A percentile compares a stretch with the other conserved stretches of the same genome.
These are phyloP conservation scores for Aquilaria yunnanensis DNA, from an alignment of 345 rosid genomes.

Conservation along the genomic window DNA sequence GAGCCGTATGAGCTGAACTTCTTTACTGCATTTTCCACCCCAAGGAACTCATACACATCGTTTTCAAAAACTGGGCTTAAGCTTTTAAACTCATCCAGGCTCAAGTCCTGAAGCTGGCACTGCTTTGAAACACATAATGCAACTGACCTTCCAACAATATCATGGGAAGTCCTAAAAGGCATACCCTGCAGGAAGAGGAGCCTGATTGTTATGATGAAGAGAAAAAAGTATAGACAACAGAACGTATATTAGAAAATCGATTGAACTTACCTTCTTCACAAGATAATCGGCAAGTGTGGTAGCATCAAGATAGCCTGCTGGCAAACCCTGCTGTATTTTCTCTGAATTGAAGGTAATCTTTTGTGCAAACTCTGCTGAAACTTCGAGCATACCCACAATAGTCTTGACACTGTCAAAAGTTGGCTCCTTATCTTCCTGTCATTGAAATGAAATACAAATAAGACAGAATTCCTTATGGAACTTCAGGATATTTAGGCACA, in stretches of 20 bases:
- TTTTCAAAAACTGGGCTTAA: slow-evolving; percentile 56
- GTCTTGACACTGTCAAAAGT: slow-evolving; percentile 84
- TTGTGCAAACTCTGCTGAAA: slow-evolving; percentile 85
- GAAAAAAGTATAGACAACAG: no score
- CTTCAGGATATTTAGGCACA: not conserved
- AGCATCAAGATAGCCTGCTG: slow-evolving; percentile 92
- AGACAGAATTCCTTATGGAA: not conserved
- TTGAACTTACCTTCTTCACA: slow-evolving; percentile 64
- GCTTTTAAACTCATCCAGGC: slow-evolving; percentile 61
- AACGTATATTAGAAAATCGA: no score
- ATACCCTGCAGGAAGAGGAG: slow-evolving; percentile 43
- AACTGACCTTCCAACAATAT: slow-evolving; percentile 81
- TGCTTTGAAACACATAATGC: slow-evolving; percentile 65
- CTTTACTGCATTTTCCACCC: slow-evolving; percentile 70
- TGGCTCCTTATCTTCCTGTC: slow-evolving; percentile 95
- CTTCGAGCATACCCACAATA: slow-evolving; percentile 82
- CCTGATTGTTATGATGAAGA: no score
- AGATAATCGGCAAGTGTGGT: slow-evolving; percentile 97
- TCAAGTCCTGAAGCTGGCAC: slow-evolving; percentile 71
- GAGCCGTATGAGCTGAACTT: slow-evolving; percentile 81
- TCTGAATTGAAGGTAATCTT: slow-evolving; percentile 68
- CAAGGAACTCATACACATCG: slow-evolving; percentile 69
- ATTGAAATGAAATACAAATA: slow-evolving; percentile 9
- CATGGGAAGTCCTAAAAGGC: slow-evolving; percentile 95
- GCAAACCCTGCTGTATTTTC: slow-evolving; percentile 66